Conservation (phyloP, 305 asterid species). For the Rubia balearica region DNA sequence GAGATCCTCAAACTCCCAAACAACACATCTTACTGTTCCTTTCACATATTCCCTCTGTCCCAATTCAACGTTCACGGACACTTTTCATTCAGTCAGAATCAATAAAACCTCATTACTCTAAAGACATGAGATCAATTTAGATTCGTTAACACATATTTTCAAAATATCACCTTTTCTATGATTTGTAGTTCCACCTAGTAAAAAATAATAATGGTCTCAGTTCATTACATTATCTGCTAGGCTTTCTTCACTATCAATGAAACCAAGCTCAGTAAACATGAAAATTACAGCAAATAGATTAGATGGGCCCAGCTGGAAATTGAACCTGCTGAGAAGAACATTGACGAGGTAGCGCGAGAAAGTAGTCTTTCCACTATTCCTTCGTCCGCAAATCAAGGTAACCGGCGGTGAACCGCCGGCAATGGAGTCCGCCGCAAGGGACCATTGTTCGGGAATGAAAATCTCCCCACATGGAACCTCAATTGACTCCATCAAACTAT, state of each 20-base stretch:
- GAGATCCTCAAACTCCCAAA: slow-evolving; percentile 5
- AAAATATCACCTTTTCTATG: background rate
- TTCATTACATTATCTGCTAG: no score
- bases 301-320: background rate
- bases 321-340: slow-evolving; percentile 68
- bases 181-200: background rate
- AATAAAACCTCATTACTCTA: no score
- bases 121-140: no score
- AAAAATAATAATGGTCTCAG: no score
- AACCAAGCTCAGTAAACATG: background rate
- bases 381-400: slow-evolving; percentile 75
- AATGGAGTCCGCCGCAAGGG: slow-evolving; percentile 52
- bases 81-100: no score
- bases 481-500: background rate
- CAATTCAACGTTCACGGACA: background rate
- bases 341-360: slow-evolving; percentile 85
- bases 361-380: slow-evolving; percentile 83
- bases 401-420: slow-evolving; percentile 43
- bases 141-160: background rate
- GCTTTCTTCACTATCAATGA: background rate
- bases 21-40: background rate
- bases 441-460: slow-evolving; percentile 66
- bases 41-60: background rate
- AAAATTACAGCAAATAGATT: background rate
- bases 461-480: slow-evolving; percentile 41